A percentile compares a stretch with the other conserved stretches of the same genome.
Conservation (phyloP, 768 basidiomycete species). For the Tricholoma saponaceum region DNA sequence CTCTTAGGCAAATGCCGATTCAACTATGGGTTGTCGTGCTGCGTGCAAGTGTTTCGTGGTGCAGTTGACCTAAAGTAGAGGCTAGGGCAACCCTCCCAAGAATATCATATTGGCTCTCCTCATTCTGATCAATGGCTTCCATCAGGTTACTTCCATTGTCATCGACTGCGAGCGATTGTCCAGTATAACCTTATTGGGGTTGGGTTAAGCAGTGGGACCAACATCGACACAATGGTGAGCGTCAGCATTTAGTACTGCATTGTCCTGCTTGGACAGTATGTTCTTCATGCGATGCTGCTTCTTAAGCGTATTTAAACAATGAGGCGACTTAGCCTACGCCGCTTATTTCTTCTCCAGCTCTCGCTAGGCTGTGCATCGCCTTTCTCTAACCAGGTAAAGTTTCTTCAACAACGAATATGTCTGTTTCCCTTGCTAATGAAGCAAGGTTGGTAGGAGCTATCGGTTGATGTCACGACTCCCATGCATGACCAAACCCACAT, state of each 20-base stretch:
- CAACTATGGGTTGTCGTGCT: too few relatives aligned
- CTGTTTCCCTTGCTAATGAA: background rate
- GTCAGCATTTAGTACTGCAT: too few relatives aligned
- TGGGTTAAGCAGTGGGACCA: background rate
- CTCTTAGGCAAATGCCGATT: too few relatives aligned
- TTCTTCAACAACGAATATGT: background rate
- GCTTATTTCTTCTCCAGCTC: too few relatives aligned
- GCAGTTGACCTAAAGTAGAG: too few relatives aligned
- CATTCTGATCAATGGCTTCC: background rate
- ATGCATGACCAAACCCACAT: background rate
- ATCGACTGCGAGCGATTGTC: too few relatives aligned
- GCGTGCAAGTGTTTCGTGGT: too few relatives aligned
- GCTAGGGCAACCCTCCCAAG: too few relatives aligned
- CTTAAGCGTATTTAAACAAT: background rate
- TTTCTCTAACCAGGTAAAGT: background rate
- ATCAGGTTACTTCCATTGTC: too few relatives aligned
- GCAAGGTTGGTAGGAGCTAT: background rate
- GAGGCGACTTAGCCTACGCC: background rate
- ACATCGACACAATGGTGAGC: background rate
- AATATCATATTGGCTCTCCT: too few relatives aligned
- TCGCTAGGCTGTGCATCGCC: background rate
- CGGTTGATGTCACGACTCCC: too few relatives aligned
- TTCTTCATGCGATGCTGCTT: background rate
- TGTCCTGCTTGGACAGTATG: background rate
- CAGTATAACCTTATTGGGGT: too few relatives aligned